Base-by-base conservation (phyloP, 2,329 filamentous ascomycete species). In the Arthrobotrys iridis region DNA sequence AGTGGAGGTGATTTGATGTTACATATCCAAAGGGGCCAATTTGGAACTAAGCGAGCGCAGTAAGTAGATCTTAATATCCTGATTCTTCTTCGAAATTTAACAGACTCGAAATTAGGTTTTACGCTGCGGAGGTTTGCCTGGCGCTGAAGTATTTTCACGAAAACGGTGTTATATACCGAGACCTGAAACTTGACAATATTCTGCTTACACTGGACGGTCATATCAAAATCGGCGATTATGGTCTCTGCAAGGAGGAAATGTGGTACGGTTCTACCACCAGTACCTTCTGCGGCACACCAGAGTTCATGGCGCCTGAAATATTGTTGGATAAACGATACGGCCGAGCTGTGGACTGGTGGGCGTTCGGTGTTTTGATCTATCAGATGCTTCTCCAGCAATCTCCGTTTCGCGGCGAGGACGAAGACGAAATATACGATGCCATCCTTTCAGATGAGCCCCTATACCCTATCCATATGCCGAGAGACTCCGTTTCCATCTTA, bases 371-470 rank as follows among this genome's bases (percentile, higher is more conserved):
- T 30, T 85, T 99, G 79, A 99, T 99, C 80, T 99, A 99, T 85
- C 95, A 99, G 83, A 99, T 99, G 96, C 90, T 99, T 68, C 88
- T 99, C 55, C 96, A 99, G 81, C 96, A 99, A 82, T 98, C 94
- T 28, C 95, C 95, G 0, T 99, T 99, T 91, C 91, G 95, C 80
- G 95, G 95, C 80, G 96, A 99, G 82, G 95, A 99, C 79, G 96
- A 99, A 81, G 95, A 99, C 81, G 95, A 99, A 83, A 99, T 99
- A 77, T 99, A 99, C 85, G 95, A 99, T 80, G 94, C 95, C 35
- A 98, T 99, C 84, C 88, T 99, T 45, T 93, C 94, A 5, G 95
- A 99, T 81, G 95, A 99, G 83, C 95, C 95, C 35, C 87, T 99
- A 10, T 99, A 99, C 82, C 95, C 95, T 8, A 98, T 99, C 78